A percentile compares a stretch with the other conserved stretches of the same genome.
These are phyloP conservation scores for Pinus taeda DNA, from an alignment of 75 land plant genomes.

Conservation along the genomic window DNA sequence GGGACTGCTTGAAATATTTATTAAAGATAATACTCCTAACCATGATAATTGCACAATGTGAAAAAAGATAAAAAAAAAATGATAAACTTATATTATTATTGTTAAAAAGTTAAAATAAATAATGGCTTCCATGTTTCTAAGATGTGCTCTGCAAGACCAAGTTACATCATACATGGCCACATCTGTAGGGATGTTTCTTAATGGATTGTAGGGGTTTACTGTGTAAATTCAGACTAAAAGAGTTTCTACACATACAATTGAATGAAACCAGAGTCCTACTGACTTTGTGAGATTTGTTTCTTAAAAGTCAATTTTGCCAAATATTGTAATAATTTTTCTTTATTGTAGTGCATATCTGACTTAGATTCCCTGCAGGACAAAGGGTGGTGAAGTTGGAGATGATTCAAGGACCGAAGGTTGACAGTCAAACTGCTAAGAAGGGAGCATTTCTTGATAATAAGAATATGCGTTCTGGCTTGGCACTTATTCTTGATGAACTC, in stretches of 20 bases:
- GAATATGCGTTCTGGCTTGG: conserved; percentile 41
- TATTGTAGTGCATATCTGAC: background rate
- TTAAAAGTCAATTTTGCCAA: background rate
- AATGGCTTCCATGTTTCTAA: too few species aligned
- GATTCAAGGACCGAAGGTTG: conserved; percentile 16
- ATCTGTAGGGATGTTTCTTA: background rate
- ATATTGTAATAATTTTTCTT: background rate
- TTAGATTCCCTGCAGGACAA: conserved; percentile 44
- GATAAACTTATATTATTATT: too few species aligned
- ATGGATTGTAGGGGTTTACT: background rate
- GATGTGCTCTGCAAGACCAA: too few species aligned
- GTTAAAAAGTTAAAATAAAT: too few species aligned
- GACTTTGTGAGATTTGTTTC: background rate
- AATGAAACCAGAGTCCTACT: background rate
- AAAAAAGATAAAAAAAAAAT: too few species aligned
- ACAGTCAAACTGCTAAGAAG: conserved; percentile 14
- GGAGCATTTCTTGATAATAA: conserved; percentile 13
- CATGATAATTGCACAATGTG: too few species aligned
- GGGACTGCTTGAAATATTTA: too few species aligned
- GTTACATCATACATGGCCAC: too few species aligned
- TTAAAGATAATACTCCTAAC: too few species aligned
- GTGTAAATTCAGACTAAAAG: background rate
- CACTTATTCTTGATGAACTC: conserved; percentile 66
- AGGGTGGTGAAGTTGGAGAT: conserved; percentile 62
- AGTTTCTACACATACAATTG: background rate